Conservation (phyloP, 257 asterid species). For the Schizonepeta tenuifolia region DNA sequence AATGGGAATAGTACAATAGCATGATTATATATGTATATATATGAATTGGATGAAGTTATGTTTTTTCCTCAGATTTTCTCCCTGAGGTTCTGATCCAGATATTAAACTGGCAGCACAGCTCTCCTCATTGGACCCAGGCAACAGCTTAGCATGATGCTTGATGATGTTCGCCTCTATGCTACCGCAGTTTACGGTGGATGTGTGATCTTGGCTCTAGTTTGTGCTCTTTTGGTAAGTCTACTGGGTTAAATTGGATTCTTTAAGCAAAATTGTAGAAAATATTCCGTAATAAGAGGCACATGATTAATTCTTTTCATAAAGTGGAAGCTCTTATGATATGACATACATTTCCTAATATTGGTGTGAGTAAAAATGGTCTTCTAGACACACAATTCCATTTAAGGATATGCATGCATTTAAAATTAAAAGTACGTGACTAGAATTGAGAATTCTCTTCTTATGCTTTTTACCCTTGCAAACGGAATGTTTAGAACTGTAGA, state of each 20-base stretch:
- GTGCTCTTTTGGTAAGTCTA: slow-evolving; percentile 85
- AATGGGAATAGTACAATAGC: background rate
- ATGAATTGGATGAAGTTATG: background rate
- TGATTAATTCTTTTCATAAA: background rate
- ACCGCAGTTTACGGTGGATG: slow-evolving; percentile 72
- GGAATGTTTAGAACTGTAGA: no score
- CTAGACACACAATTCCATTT: background rate
- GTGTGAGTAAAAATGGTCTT: no score
- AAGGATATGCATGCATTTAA: no score
- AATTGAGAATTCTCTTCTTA: background rate
- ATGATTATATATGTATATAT: background rate
- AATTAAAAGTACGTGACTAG: no score
- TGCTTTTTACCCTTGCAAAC: no score
- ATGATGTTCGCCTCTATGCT: slow-evolving; percentile 79
- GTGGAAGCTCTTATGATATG: background rate
- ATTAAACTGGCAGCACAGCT: slow-evolving; percentile 83
- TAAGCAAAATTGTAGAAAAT: background rate
- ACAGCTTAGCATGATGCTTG: slow-evolving; percentile 89
- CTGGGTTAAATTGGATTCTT: background rate
- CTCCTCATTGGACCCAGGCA: slow-evolving; percentile 80
- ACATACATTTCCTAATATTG: no score
- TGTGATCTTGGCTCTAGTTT: slow-evolving; percentile 80
- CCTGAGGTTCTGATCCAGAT: slow-evolving; percentile 45
- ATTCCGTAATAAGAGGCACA: slow-evolving; percentile 4
- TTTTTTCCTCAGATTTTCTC: slow-evolving; percentile 28